A percentile compares a stretch with the other conserved stretches of the same genome.
Evolutionary conservation across 208 protist species (phyloP).

Genomic region (Cochliopodium minus): DNA sequence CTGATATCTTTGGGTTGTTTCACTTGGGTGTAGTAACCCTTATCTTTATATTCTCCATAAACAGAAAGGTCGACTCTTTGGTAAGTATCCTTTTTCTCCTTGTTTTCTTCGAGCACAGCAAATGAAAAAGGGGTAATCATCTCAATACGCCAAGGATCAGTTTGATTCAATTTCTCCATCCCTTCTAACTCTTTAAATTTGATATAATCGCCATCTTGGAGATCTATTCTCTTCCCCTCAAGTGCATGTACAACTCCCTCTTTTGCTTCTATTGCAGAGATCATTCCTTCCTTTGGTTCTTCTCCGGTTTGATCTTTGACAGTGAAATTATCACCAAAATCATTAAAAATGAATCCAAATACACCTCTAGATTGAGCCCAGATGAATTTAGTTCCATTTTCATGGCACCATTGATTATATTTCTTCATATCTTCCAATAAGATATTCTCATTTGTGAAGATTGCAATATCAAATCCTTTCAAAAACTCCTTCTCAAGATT

Average conservation of each 20-base stretch:
- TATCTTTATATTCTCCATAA: not conserved
- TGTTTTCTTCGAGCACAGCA: not conserved
- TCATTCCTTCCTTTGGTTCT: not conserved
- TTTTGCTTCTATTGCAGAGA: constrained; percentile 2
- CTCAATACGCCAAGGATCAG: no score
- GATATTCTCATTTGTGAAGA: not conserved
- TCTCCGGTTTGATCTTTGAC: constrained; percentile 9
- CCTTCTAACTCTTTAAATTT: constrained; percentile 1
- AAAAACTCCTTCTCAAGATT: not conserved
- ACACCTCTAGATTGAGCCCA: constrained; percentile 2
- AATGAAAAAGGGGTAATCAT: no score
- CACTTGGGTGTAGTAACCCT: not conserved
- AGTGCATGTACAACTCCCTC: not conserved
- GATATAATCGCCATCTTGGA: not conserved
- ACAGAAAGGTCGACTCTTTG: not conserved
- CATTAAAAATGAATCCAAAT: constrained; percentile 7
- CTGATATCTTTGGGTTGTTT: not conserved
- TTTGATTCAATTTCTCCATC: not conserved
- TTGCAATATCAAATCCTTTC: not conserved
- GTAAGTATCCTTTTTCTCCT: not conserved
- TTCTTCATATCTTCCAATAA: not conserved
- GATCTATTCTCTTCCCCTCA: not conserved
- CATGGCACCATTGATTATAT: not conserved
- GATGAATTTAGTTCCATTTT: constrained; percentile 3
- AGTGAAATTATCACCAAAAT: constrained; percentile 9